Percentiles rank a stretch among this genome's conserved stretches.
phyloP scores from a whole-genome alignment of 1,284 basidiomycete genomes.

The Marasmius tenuissimus region DNA sequence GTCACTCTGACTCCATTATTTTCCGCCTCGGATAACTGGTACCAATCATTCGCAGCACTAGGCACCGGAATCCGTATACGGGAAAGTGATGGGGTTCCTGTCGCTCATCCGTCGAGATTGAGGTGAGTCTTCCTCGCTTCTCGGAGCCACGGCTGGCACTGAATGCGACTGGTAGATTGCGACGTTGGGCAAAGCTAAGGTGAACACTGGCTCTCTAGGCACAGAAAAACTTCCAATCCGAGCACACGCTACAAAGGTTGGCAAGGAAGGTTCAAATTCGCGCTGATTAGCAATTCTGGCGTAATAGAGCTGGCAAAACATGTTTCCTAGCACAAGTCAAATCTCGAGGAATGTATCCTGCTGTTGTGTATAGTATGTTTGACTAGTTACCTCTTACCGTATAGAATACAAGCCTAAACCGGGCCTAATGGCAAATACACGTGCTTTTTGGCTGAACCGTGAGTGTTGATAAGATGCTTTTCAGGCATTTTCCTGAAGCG shows the following conservation, averaged over 20 bases:
- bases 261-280: constrained; percentile 60
- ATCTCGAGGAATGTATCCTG: background rate
- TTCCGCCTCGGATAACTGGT: constrained; percentile 60
- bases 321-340: background rate
- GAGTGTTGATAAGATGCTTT: too few species aligned
- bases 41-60: constrained; percentile 46
- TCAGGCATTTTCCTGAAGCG: too few species aligned
- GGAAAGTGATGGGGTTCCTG: constrained; percentile 39
- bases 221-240: constrained; percentile 37
- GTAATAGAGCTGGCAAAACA: constrained; percentile 37
- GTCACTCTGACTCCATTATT: constrained; percentile 67
- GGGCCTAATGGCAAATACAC: too few species aligned
- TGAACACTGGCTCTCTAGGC: constrained; percentile 44
- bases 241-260: constrained; percentile 33
- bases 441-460: too few species aligned
- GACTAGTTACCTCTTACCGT: too few species aligned
- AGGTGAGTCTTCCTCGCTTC: constrained; percentile 28
- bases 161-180: constrained; percentile 32
- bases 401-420: too few species aligned
- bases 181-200: constrained; percentile 41
- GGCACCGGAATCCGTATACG: constrained; percentile 48
- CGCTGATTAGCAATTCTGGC: constrained; percentile 43
- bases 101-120: constrained; percentile 43
- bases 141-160: background rate
- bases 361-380: background rate